A percentile compares a stretch with the other conserved stretches of the same genome.
Evolutionary conservation across 805 yeast genomes (phyloP).

Genomic region (Starmerella roubikii): DNA sequence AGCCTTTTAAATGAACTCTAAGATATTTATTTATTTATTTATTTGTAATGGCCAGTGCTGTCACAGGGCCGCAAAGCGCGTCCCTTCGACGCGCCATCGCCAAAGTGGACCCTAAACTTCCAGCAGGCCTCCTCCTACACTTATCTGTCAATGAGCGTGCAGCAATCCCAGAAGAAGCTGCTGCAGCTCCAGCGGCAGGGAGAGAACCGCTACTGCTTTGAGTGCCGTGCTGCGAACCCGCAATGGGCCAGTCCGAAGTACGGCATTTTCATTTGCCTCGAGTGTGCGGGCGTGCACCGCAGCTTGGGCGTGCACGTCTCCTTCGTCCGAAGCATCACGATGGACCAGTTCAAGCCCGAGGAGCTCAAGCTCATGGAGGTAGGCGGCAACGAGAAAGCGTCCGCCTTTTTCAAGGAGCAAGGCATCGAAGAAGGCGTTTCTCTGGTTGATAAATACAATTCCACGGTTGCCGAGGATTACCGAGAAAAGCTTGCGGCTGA

Average conservation of each 20-base stretch:
- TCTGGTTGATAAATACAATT: conserved; percentile 66
- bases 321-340: conserved; percentile 89
- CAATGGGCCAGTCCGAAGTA: conserved; percentile 99
- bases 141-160: too few species aligned
- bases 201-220: conserved; percentile 78
- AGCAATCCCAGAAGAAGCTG: conserved; percentile 42
- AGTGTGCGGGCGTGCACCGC: conserved; percentile 90
- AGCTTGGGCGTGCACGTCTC: conserved; percentile 95
- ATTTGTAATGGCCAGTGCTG: too few species aligned
- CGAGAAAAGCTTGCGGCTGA: conserved; percentile 64
- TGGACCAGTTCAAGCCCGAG: conserved; percentile 96
- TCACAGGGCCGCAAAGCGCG: too few species aligned
- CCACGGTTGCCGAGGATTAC: conserved; percentile 88
- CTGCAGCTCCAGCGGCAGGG: conserved; percentile 65
- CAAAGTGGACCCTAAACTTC: too few species aligned
- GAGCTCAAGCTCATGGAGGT: conserved; percentile 82
- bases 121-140: too few species aligned
- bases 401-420: conserved; percentile 50
- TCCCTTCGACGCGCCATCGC: too few species aligned
- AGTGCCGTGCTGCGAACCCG: conserved; percentile 90
- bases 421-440: conserved; percentile 56
- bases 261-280: conserved; percentile 92
- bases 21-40: too few species aligned
- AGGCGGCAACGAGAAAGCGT: conserved; percentile 80
- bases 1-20: too few species aligned